Evolutionary conservation across 2,329 filamentous ascomycete species (phyloP), one percentile per base, ranked within the genome.

Genomic region (Diaporthe helianthi): DNA sequence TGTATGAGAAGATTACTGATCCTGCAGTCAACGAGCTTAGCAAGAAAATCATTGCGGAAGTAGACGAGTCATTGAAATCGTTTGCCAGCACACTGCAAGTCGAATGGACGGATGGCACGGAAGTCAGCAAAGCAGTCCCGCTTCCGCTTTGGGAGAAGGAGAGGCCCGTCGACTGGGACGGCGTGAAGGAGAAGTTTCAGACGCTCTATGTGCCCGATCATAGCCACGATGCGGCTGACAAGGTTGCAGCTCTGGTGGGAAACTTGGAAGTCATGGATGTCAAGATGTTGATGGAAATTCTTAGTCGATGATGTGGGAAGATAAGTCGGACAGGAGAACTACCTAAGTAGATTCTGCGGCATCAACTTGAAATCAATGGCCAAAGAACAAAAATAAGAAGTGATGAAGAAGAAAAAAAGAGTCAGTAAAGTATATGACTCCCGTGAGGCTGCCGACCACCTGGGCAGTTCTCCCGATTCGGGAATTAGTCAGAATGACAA

Each of bases 121-220:
- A 19, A 3, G 22, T 13, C 1, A 63, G 13, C 1, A 22, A 63
- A 13, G 19, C 22, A 2, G 49, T 41, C 2, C 4, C 22, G 13
- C n/a, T 63, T 26, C 58, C 58, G 12, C 29, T 63, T 12, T 46
- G 58, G 44, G 58, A 63, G n/a, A 49, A 19, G 1, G 44, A 63
- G 44, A 49, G 58, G 2, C 58, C 58, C 8, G 46, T 63, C 8
- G 19, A 63, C 5, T 63, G 58, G 58, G 44, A 63, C 0, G 58
- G 19, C 2, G 44, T 49, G 12, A 49, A 49, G n/a, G 29, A 44
- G 8, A 63, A 63, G n/a, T 63, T 63, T 12, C 7, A 36, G n/a
- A 24, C 44, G 8, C 58, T 63, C 13, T 49, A 33, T 5, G 44
- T 36, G 2, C 44, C 58, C 2, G 26, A 12, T 5, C 29, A 49